Base-by-base conservation (phyloP, 2,329 filamentous ascomycete genomes). In the Emergomyces orientalis region DNA sequence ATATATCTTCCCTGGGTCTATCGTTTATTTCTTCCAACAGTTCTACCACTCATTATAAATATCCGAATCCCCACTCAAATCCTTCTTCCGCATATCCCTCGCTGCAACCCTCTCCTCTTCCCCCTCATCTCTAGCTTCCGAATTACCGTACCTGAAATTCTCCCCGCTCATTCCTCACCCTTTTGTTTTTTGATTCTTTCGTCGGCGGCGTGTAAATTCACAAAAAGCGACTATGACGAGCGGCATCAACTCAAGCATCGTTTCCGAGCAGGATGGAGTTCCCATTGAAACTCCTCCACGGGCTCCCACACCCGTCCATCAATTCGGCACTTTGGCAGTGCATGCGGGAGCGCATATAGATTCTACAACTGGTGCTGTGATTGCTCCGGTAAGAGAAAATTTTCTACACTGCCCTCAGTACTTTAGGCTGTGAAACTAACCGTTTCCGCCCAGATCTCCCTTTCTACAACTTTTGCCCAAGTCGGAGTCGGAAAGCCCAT, bases 381-480 rank as follows among this genome's bases (percentile, higher is more conserved):
- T 99, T 75, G 91, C 94, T 78, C 80, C 94, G 70, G 84, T 86
- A 73, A 67, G 80, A 71, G 55, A 58, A 13, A 27, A 3, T 2
- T 22, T n/a, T n/a, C n/a, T n/a, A n/a, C n/a, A n/a, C n/a, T n/a
- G n/a, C n/a, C n/a, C n/a, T n/a, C n/a, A n/a, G n/a, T n/a, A n/a
- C n/a, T n/a, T n/a, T n/a, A n/a, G n/a, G n/a, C n/a, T n/a, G n/a
- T n/a, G n/a, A 65, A 61, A 64, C 69, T 62, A 62, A 34, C 66
- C 1, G n/a, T 13, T 45, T 34, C 55, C 30, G 14, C 34, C 62
- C 67, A 86, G 82, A 97, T 99, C 75, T 97, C 93, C 11, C 86
- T 99, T 30, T 96, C 92, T 30, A 97, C 94, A 19, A 99, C 94
- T 6, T 99, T 93, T 73, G 91, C 90, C n/a, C 94, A 99, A 80